Evolutionary conservation across 768 basidiomycete genomes (phyloP).

Genomic region (Mycena alexandri): DNA sequence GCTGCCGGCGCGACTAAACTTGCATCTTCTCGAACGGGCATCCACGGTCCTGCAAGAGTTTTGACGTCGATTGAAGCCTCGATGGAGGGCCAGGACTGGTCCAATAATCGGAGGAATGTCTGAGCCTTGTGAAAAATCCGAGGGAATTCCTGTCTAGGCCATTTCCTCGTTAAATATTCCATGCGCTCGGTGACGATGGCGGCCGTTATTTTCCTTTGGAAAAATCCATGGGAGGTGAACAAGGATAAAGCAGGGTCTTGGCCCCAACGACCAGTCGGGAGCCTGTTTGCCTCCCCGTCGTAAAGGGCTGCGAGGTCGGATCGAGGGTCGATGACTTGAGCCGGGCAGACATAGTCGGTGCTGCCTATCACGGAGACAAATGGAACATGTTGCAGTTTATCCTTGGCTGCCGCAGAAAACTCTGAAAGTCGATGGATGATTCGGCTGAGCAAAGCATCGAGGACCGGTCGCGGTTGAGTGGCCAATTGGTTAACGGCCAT

Average conservation of each 20-base stretch:
- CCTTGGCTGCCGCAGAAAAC: slow-evolving; percentile 16
- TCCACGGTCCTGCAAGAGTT: slow-evolving; percentile 20
- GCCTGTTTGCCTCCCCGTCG: slow-evolving; percentile 28
- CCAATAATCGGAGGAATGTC: slow-evolving; percentile 26
- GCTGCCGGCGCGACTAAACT: slow-evolving; percentile 9
- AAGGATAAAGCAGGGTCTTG: slow-evolving; percentile 7
- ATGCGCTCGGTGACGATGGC: slow-evolving; percentile 31
- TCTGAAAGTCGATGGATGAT: slow-evolving; percentile 35
- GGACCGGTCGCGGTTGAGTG: slow-evolving; percentile 27
- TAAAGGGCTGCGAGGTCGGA: slow-evolving; percentile 35
- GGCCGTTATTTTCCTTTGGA: slow-evolving; percentile 14
- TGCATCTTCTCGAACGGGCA: slow-evolving; percentile 17
- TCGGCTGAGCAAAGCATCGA: slow-evolving; percentile 32
- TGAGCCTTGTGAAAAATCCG: slow-evolving; percentile 28
- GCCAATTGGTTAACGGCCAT: slow-evolving; percentile 31
- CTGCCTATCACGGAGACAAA: slow-evolving; percentile 32
- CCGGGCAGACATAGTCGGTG: slow-evolving; percentile 13
- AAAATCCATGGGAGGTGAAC: slow-evolving; percentile 19
- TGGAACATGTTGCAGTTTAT: slow-evolving; percentile 19
- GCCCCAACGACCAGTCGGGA: slow-evolving; percentile 30
- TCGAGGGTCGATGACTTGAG: slow-evolving; percentile 37
- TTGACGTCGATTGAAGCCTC: background rate
- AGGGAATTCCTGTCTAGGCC: slow-evolving; percentile 4
- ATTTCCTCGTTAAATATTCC: slow-evolving; percentile 3
- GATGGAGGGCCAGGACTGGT: slow-evolving; percentile 22